Evolutionary conservation across 2,329 filamentous ascomycete genomes (phyloP).

Genomic region (Myrmaecium sp.): DNA sequence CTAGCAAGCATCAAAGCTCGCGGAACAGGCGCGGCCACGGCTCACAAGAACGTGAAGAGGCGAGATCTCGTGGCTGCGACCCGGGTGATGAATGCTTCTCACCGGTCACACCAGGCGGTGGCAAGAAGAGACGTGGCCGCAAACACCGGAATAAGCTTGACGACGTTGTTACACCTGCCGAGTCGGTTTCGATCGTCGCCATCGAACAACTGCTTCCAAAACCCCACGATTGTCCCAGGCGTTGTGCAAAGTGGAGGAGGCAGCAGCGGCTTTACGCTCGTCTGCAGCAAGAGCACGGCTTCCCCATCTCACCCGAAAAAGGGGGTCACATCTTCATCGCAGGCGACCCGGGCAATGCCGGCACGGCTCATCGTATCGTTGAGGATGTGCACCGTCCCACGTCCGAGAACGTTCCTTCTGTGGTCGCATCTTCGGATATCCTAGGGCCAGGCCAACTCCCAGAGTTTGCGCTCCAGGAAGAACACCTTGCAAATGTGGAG

Average conservation of each 20-base stretch:
- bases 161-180: slow-evolving; percentile 58
- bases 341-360: slow-evolving; percentile 62
- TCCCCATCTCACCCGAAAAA: slow-evolving; percentile 44
- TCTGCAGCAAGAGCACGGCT: slow-evolving; percentile 53
- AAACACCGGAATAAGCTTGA: slow-evolving; percentile 26
- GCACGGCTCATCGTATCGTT: slow-evolving; percentile 39
- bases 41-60: no score
- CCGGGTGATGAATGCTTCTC: slow-evolving; percentile 11
- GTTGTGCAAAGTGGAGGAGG: slow-evolving; percentile 66
- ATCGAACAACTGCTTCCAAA: slow-evolving; percentile 82
- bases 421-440: slow-evolving; percentile 82
- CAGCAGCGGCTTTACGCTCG: slow-evolving; percentile 62
- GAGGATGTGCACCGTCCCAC: slow-evolving; percentile 44
- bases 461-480: slow-evolving; percentile 53
- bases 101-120: slow-evolving; percentile 16
- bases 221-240: slow-evolving; percentile 67
- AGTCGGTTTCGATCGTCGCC: slow-evolving; percentile 80
- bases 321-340: slow-evolving; percentile 59
- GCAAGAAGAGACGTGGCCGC: slow-evolving; percentile 22
- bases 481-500: slow-evolving; percentile 51
- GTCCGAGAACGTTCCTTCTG: slow-evolving; percentile 62
- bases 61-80: no score
- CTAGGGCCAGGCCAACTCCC: slow-evolving; percentile 54
- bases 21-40: slow-evolving; percentile 11
- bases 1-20: slow-evolving; percentile 8